Evolutionary conservation across 2,329 filamentous ascomycete genomes (phyloP).

Genomic region (Ophiocordyceps polyrhachis-furcata): DNA sequence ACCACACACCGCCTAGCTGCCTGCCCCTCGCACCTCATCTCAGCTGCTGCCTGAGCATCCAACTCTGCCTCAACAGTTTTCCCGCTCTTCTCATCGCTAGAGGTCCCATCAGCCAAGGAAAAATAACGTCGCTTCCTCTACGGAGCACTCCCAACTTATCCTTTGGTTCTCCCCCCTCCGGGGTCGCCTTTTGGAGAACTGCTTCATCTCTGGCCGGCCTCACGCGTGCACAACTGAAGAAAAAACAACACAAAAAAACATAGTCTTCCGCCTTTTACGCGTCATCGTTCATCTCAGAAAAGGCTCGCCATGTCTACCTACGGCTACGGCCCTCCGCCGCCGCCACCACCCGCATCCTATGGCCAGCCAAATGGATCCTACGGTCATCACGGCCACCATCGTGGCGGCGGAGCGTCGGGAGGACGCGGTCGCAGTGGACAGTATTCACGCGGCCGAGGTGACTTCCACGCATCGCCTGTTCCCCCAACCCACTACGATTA

Average conservation of each 20-base stretch:
- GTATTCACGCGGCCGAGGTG: constrained; percentile 17
- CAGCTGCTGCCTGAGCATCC: neutral
- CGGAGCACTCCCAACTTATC: too few relatives aligned
- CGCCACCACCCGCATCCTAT: constrained; percentile 26
- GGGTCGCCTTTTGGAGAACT: neutral
- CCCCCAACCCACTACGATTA: constrained; percentile 24
- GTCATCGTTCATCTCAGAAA: neutral
- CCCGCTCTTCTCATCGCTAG: too few relatives aligned
- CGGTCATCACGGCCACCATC: constrained; percentile 16
- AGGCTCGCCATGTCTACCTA: constrained; percentile 24
- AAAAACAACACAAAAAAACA: too few relatives aligned
- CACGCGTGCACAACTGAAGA: constrained; percentile 1
- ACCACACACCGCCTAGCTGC: neutral
- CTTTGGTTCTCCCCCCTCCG: neutral
- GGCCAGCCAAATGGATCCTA: constrained; percentile 19
- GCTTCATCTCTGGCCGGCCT: neutral
- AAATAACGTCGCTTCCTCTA: too few relatives aligned
- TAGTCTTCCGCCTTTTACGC: constrained; percentile 4
- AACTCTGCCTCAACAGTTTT: neutral
- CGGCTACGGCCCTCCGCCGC: constrained; percentile 35
- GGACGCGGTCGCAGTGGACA: constrained; percentile 22
- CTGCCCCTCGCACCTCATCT: neutral
- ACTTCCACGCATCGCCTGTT: constrained; percentile 20
- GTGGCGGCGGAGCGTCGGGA: constrained; percentile 18
- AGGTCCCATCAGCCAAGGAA: too few relatives aligned